Conservation (phyloP, 106 monocot genomes). For the Dioscorea alata region DNA sequence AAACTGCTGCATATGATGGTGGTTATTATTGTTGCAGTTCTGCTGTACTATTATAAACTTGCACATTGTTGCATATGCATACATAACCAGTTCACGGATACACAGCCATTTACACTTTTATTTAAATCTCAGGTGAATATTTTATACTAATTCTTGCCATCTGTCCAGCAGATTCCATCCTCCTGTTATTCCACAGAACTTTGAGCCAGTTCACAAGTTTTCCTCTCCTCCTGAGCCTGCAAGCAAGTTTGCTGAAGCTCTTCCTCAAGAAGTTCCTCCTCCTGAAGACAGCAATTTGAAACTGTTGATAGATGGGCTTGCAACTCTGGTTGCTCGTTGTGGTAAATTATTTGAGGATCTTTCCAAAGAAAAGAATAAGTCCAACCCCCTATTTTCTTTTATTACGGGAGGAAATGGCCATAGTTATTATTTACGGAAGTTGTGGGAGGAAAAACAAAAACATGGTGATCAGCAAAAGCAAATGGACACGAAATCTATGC, state of each 20-base stretch:
- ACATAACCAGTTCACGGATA: too few species aligned
- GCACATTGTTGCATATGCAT: too few species aligned
- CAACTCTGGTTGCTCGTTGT: conserved; percentile 78
- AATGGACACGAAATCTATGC: conserved; percentile 19
- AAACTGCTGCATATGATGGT: too few species aligned
- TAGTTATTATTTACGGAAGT: conserved; percentile 69
- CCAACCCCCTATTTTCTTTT: conserved; percentile 80
- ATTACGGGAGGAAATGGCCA: conserved; percentile 75
- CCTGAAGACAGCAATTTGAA: conserved; percentile 71
- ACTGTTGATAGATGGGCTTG: conserved; percentile 80
- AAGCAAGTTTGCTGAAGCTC: conserved; percentile 31
- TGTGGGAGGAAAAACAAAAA: conserved; percentile 89
- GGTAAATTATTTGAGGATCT: conserved; percentile 91
- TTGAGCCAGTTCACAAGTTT: conserved; percentile 72
- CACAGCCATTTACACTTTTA: not conserved
- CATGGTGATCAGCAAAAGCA: conserved; percentile 22
- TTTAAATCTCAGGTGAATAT: not conserved
- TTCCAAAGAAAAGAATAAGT: conserved; percentile 73
- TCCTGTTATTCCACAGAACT: conserved; percentile 69
- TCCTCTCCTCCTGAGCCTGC: conserved; percentile 25
- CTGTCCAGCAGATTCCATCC: conserved; percentile 54
- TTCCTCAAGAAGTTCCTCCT: conserved; percentile 72
- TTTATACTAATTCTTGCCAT: not conserved
- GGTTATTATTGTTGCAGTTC: too few species aligned
- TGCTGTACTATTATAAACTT: too few species aligned